Evolutionary conservation across 805 yeast species (phyloP), one percentile per base, ranked within the genome.

Genomic region (Barnettozyma salicaria): DNA sequence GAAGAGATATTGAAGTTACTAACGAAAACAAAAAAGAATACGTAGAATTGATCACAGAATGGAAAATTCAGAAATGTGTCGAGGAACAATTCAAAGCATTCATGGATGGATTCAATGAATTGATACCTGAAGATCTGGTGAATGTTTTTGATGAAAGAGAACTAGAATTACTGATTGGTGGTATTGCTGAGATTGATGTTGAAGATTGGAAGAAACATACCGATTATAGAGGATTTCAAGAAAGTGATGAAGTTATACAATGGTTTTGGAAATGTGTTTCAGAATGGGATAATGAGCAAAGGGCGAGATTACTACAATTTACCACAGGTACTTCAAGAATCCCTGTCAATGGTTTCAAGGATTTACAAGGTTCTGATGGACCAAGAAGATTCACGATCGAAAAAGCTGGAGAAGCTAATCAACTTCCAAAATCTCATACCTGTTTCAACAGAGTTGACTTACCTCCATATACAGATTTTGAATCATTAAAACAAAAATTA

Each of bases 201-300:
- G 97, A 89, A 48, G 99, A 92, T 68, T 92, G 99, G 99, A 92
- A 88, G 67, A 89, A 87, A 60, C 97, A 92, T 61, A 92, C 99
- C 16, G 99, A 92, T 63, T 92, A 92, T 66, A 78, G 98, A 67
- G 98, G 98, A 5, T 92, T 90, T 64, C 90, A 88, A 59, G 97
- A 92, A 64, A 78, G 78, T 47, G 98, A 92, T 64, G 95, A 88
- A 65, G 96, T 88, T 34, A 80, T 92, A 50, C 95, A 90, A 67
- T 92, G 98, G 98, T 92, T 92, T 76, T 92, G 98, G 98, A 79
- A 78, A 62, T 83, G 94, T 64, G 79, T 92, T 50, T 70, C 80
- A 36, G 85, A 80, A 58, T 89, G 97, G 97, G 97, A 92, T 59
- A 76, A 88, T 39, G 98, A 92, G 61, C 97, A 90, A 61, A 83